Evolutionary conservation across 306 rosid species (phyloP).

Genomic region (Gastrolobium villosum): DNA sequence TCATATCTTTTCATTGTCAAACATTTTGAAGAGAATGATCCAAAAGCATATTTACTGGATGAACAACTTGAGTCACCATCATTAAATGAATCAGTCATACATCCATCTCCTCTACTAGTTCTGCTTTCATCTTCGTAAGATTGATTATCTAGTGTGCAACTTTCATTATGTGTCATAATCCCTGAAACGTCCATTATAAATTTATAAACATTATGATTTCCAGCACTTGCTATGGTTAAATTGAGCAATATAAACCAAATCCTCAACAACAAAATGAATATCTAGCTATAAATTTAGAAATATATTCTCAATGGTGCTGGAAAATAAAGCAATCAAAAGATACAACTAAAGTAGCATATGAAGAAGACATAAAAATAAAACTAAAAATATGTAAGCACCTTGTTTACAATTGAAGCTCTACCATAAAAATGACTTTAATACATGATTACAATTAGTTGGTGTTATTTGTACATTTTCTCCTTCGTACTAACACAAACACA

Average conservation of each 20-base stretch:
- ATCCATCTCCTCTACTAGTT: conserved; percentile 80
- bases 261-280: conserved; percentile 25
- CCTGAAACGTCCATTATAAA: conserved; percentile 64
- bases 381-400: conserved; percentile 1
- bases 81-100: conserved; percentile 73
- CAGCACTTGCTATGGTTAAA: conserved; percentile 17
- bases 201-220: conserved; percentile 29
- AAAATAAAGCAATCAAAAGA: conserved; percentile 19
- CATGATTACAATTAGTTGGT: background rate
- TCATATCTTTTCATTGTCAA: conserved; percentile 63
- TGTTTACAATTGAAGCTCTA: conserved; percentile 8
- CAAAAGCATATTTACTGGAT: conserved; percentile 79
- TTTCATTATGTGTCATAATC: conserved; percentile 72
- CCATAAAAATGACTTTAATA: background rate
- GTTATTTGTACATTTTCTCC: background rate
- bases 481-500: background rate
- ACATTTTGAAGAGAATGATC: conserved; percentile 83
- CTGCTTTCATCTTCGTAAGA: conserved; percentile 71
- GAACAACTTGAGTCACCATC: conserved; percentile 78
- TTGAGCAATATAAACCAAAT: conserved; percentile 19
- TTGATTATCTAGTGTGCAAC: conserved; percentile 67
- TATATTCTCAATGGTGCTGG: conserved; percentile 19
- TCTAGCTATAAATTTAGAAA: conserved; percentile 29
- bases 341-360: conserved; percentile 11
- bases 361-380: background rate